Evolutionary conservation across 768 basidiomycete species (phyloP).

Genomic region (Mycena galericulata): DNA sequence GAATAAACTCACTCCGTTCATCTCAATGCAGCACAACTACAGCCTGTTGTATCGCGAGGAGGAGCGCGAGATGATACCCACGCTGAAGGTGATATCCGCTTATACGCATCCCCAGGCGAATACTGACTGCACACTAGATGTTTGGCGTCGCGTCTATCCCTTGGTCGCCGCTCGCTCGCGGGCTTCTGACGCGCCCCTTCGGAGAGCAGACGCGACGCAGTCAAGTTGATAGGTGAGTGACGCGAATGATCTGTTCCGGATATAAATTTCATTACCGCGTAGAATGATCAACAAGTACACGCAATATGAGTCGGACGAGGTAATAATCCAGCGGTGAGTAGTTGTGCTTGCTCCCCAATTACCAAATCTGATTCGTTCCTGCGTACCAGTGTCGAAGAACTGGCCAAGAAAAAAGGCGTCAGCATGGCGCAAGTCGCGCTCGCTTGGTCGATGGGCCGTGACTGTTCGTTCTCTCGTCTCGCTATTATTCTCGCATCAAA

Average conservation of each 20-base stretch:
- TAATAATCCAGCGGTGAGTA: too few species aligned
- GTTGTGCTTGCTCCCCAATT: too few species aligned
- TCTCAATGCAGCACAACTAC: slow-evolving; percentile 79
- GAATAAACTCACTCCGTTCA: slow-evolving; percentile 70
- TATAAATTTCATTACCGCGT: too few species aligned
- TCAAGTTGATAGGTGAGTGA: slow-evolving; percentile 47
- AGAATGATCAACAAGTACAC: too few species aligned
- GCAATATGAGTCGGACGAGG: too few species aligned
- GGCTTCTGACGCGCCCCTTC: slow-evolving; percentile 58
- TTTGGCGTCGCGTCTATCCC: slow-evolving; percentile 68
- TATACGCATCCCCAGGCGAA: too few species aligned
- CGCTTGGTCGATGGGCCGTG: slow-evolving; percentile 62
- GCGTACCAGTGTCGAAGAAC: slow-evolving; percentile 61
- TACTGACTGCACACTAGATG: too few species aligned
- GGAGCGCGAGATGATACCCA: slow-evolving; percentile 73
- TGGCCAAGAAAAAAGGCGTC: slow-evolving; percentile 62
- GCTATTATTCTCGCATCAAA: too few species aligned
- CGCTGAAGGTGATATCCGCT: slow-evolving; percentile 65
- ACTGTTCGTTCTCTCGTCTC: slow-evolving; percentile 40
- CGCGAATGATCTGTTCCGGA: too few species aligned
- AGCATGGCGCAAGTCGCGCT: slow-evolving; percentile 70
- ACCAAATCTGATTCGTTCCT: too few species aligned
- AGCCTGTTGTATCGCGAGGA: slow-evolving; percentile 70
- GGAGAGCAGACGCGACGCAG: slow-evolving; percentile 53
- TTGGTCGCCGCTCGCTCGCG: slow-evolving; percentile 71